Percentiles rank a stretch among this genome's conserved stretches.
These are phyloP conservation scores for Conringia planisiliqua DNA, from an alignment of 345 rosid genomes.

Conservation along the genomic window DNA sequence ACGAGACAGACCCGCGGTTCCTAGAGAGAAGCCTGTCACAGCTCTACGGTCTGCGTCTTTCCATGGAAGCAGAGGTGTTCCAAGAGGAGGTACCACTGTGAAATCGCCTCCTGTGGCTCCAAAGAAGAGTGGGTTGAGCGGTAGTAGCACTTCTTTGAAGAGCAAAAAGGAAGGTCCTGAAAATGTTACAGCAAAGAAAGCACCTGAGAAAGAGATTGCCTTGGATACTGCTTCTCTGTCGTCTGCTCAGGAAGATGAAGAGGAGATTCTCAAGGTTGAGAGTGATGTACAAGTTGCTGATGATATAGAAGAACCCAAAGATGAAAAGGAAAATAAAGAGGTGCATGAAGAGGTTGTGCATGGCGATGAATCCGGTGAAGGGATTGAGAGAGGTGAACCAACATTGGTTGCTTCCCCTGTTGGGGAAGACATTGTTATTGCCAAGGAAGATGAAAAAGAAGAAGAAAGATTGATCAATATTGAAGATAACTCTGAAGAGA, in stretches of 20 bases:
- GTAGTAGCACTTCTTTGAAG: slow-evolving; percentile 15
- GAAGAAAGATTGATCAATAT: neutral
- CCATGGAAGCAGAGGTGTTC: slow-evolving; percentile 35
- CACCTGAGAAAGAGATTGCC: slow-evolving; percentile 18
- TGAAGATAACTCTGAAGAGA: slow-evolving; percentile 25
- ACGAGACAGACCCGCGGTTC: slow-evolving; percentile 31
- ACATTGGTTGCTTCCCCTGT: slow-evolving; percentile 8
- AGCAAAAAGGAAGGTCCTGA: slow-evolving; percentile 5
- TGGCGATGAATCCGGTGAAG: slow-evolving; percentile 27
- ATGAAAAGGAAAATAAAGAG: slow-evolving; percentile 27
- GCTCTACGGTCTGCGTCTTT: slow-evolving; percentile 38
- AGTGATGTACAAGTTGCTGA: slow-evolving; percentile 10
- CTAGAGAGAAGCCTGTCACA: slow-evolving; percentile 36
- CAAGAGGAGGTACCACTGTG: slow-evolving; percentile 17
- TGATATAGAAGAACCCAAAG: slow-evolving; percentile 18
- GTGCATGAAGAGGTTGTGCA: slow-evolving; percentile 18
- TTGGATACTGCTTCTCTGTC: slow-evolving; percentile 12
- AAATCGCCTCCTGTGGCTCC: slow-evolving; percentile 30
- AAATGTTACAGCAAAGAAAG: neutral
- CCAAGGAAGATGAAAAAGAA: slow-evolving; percentile 19
- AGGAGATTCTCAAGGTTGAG: slow-evolving; percentile 35
- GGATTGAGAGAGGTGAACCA: neutral
- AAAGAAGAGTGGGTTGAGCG: slow-evolving; percentile 29
- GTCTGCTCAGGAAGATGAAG: slow-evolving; percentile 30
- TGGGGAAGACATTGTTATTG: slow-evolving; percentile 24